These are phyloP conservation scores for Cladosporium sp. DNA, from an alignment of 2,329 filamentous ascomycete genomes.

Conservation along the genomic window DNA sequence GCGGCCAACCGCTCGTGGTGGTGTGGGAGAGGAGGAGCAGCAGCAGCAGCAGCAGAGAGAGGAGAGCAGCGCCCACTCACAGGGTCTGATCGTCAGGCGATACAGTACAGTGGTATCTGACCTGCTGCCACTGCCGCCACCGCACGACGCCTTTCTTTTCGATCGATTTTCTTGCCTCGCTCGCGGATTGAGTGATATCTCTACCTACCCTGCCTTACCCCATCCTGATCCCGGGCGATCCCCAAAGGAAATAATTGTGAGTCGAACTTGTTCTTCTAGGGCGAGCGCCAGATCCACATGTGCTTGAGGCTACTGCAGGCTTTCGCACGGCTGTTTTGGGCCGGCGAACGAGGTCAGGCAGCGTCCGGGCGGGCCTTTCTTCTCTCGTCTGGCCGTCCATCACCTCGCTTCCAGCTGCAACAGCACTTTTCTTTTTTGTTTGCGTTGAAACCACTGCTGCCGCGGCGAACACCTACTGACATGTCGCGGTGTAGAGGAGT, in stretches of 20 bases:
- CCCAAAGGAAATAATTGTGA: conserved; percentile 4
- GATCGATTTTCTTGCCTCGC: not conserved
- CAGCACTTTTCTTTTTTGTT: not conserved
- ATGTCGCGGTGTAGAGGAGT: conserved; percentile 7
- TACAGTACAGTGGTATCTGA: conserved; percentile 1
- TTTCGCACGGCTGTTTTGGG: not conserved
- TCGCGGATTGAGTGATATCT: not conserved
- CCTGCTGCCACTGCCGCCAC: not conserved
- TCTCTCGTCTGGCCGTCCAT: not conserved
- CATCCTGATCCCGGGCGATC: not conserved
- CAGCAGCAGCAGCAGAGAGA: conserved; percentile 1
- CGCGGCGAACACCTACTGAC: conserved; percentile 1
- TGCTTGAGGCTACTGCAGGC: conserved; percentile 11
- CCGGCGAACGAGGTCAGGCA: conserved; percentile 6
- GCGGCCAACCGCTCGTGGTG: conserved; percentile 10
- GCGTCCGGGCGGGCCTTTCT: not conserved
- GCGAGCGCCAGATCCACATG: conserved; percentile 7
- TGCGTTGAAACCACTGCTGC: not conserved
- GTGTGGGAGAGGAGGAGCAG: conserved; percentile 8
- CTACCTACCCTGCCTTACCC: not conserved
- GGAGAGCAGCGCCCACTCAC: not conserved
- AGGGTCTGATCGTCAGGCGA: conserved; percentile 5
- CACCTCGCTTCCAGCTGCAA: conserved; percentile 2
- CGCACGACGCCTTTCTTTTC: not conserved
- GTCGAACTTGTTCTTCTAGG: conserved; percentile 12